Percentiles rank a stretch among this genome's conserved stretches.
These are phyloP conservation scores for Aspergillus uvarum DNA, from an alignment of 2,329 filamentous ascomycete species.

Conservation along the genomic window DNA sequence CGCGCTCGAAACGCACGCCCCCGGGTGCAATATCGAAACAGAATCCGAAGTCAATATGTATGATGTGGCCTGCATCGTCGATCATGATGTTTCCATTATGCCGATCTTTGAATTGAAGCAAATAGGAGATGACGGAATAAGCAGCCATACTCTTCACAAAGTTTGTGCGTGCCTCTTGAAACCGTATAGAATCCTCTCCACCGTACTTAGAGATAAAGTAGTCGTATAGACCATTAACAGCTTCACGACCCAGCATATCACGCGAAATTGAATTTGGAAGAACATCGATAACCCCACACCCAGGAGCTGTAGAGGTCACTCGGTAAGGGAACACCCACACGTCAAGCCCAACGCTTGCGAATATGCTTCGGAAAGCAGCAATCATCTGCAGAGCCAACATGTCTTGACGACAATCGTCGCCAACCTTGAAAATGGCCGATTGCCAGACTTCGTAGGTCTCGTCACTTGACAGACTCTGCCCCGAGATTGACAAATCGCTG, in stretches of 20 bases:
- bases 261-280: slow-evolving; percentile 96
- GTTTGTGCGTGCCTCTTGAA: slow-evolving; percentile 92
- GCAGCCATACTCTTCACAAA: slow-evolving; percentile 99
- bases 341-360: slow-evolving; percentile 89
- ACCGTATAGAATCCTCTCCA: slow-evolving; percentile 89
- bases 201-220: slow-evolving; percentile 98
- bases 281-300: slow-evolving; percentile 97
- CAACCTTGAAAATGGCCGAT: slow-evolving; percentile 99
- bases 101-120: slow-evolving; percentile 97
- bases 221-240: slow-evolving; percentile 96
- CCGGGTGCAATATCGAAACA: slow-evolving; percentile 98
- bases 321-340: slow-evolving; percentile 97
- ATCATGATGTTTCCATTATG: slow-evolving; percentile 99
- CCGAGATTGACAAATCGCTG: slow-evolving; percentile 20
- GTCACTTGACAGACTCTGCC: slow-evolving; percentile 12
- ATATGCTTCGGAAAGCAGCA: slow-evolving; percentile 93
- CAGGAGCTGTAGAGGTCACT: slow-evolving; percentile 93
- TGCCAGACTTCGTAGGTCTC: slow-evolving; percentile 92
- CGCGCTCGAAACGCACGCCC: slow-evolving; percentile 94
- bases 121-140: slow-evolving; percentile 93
- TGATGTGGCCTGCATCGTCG: slow-evolving; percentile 92
- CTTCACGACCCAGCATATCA: slow-evolving; percentile 97
- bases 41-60: slow-evolving; percentile 99
- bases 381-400: slow-evolving; percentile 97
- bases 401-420: slow-evolving; percentile 96